These are phyloP conservation scores for Cystobasidium sp. DNA, from an alignment of 1,284 basidiomycete species.

Conservation along the genomic window DNA sequence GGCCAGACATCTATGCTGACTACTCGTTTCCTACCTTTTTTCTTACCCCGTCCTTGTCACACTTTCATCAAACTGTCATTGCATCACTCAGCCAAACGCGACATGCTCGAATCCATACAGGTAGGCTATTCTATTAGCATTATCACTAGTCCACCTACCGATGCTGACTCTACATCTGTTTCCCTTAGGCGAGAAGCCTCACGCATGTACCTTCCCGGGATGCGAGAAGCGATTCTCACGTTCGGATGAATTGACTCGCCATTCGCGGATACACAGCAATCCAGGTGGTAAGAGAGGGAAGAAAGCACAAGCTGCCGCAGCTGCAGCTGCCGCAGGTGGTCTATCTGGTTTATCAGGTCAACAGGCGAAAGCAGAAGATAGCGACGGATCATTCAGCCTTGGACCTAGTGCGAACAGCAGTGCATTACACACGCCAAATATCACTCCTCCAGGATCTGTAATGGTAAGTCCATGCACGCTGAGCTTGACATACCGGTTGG, in stretches of 20 bases:
- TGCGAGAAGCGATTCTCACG: slow-evolving; percentile 98
- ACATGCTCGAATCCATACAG: slow-evolving; percentile 94
- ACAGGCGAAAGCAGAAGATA: slow-evolving; percentile 12
- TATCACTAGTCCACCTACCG: neutral
- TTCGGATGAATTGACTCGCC: slow-evolving; percentile 94
- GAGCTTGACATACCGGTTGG: neutral
- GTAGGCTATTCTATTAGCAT: neutral
- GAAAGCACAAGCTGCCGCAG: slow-evolving; percentile 49
- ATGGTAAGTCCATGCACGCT: neutral
- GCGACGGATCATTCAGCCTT: slow-evolving; percentile 28
- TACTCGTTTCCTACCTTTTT: neutral
- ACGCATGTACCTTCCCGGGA: slow-evolving; percentile 86
- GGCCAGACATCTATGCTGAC: neutral
- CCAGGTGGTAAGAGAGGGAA: slow-evolving; percentile 52
- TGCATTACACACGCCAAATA: slow-evolving; percentile 13
- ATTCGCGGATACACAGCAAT: slow-evolving; percentile 84
- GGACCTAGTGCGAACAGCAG: slow-evolving; percentile 17
- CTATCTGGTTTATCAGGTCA: slow-evolving; percentile 1
- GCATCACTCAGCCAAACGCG: slow-evolving; percentile 70
- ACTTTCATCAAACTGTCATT: slow-evolving; percentile 5
- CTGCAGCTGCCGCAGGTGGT: slow-evolving; percentile 28
- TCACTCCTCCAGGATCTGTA: slow-evolving; percentile 17
- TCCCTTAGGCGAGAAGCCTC: slow-evolving; percentile 82
- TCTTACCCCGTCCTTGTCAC: neutral
- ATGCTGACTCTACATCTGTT: neutral